phyloP scores from a whole-genome alignment of 2,329 filamentous ascomycete genomes.

The Diatrype stigma region DNA sequence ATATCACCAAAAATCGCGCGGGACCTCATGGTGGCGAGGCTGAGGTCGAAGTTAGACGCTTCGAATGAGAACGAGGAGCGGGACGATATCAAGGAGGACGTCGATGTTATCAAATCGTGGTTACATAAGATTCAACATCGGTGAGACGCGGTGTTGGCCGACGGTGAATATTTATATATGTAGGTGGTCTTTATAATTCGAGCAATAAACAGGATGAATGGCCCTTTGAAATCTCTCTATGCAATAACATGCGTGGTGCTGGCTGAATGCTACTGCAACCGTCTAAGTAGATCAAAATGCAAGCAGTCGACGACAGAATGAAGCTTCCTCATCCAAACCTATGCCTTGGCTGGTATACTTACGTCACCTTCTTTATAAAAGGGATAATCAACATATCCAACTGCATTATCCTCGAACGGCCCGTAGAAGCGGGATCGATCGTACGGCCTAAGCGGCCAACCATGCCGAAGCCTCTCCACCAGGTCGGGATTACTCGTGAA shows the following conservation, averaged over 20 bases:
- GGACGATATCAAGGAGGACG: conserved; percentile 15
- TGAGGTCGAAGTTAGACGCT: conserved; percentile 20
- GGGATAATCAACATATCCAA: background rate
- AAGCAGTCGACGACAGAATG: too few relatives aligned
- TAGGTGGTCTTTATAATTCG: too few relatives aligned
- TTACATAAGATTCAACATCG: conserved; percentile 25
- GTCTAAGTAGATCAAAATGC: too few relatives aligned
- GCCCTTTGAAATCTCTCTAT: too few relatives aligned
- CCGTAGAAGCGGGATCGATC: conserved; percentile 35
- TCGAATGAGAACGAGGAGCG: conserved; percentile 17
- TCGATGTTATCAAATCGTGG: conserved; percentile 17
- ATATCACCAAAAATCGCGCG: conserved; percentile 25
- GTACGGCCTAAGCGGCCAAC: conserved; percentile 33
- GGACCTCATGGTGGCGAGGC: conserved; percentile 25
- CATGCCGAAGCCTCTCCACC: conserved; percentile 33
- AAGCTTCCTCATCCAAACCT: background rate
- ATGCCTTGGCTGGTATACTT: background rate
- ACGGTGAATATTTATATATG: too few relatives aligned
- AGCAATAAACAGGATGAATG: too few relatives aligned
- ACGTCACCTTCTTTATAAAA: background rate
- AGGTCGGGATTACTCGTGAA: conserved; percentile 45
- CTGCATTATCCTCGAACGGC: conserved; percentile 2
- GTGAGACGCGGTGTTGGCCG: too few relatives aligned
- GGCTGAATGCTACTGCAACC: too few relatives aligned
- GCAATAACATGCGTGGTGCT: too few relatives aligned